Percentiles rank a stretch among this genome's conserved stretches.
phyloP scores from a whole-genome alignment of 805 yeast species.

The Saturnispora zaruensis region DNA sequence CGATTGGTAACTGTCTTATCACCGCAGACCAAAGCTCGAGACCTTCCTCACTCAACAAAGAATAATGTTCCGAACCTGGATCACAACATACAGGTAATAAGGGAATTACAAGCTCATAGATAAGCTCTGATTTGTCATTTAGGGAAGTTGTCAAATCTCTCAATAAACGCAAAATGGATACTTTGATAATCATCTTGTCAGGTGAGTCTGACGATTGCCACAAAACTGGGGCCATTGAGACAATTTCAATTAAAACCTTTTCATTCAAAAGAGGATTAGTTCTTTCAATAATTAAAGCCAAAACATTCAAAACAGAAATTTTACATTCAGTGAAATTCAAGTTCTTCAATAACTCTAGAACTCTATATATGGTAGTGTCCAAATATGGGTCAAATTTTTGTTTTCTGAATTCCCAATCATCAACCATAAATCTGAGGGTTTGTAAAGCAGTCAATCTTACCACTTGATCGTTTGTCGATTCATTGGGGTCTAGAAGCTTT shows the following conservation, averaged over 20 bases:
- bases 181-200: constrained; percentile 40
- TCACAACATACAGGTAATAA: constrained; percentile 56
- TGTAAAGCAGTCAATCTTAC: constrained; percentile 69
- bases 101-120: constrained; percentile 54
- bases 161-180: constrained; percentile 46
- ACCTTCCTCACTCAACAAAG: constrained; percentile 74
- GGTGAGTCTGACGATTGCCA: constrained; percentile 57
- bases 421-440: constrained; percentile 58
- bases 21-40: constrained; percentile 73
- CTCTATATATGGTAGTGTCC: constrained; percentile 39
- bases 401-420: constrained; percentile 81
- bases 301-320: constrained; percentile 58
- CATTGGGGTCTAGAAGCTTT: constrained; percentile 33
- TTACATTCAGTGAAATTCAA: constrained; percentile 66
- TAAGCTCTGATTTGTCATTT: constrained; percentile 40
- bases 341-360: constrained; percentile 41
- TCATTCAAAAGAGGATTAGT: constrained; percentile 55
- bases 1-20: constrained; percentile 49
- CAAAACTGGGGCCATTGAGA: constrained; percentile 53
- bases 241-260: constrained; percentile 41
- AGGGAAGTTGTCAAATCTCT: constrained; percentile 49
- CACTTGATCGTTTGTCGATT: constrained; percentile 55
- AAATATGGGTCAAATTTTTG: constrained; percentile 58
- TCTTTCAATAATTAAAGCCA: constrained; percentile 53
- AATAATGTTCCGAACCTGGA: constrained; percentile 43